Evolutionary conservation across 2,329 filamentous ascomycete genomes (phyloP), one percentile per base, ranked within the genome.

Genomic region (Hawksworthiomyces lignivorus): DNA sequence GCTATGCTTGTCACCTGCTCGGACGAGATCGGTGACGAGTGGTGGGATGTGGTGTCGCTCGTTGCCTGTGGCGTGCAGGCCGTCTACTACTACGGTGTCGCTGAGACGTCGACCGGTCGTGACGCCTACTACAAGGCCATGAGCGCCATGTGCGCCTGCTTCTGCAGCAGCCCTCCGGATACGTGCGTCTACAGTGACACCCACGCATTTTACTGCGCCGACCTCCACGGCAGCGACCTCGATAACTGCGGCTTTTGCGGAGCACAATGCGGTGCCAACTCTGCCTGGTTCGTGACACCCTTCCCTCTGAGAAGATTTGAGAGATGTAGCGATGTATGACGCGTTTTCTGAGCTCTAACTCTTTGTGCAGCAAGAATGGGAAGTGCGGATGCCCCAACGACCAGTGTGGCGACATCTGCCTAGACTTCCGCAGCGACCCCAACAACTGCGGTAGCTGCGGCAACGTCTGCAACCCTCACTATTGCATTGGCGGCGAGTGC

Each of bases 11-110:
- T 30, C 7, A 24, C 28, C 18, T 42, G 39, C 21, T 27, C 15
- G 5, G 33, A 42, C 9, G 39, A 42, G 12, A 27, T 42, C n/a
- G 39, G 39, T 27, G 39, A 42, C 33, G 33, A 42, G 33, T 42
- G 39, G 39, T 42, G 39, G 39, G 39, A 42, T 18, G 39, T 42
- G 7, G 39, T 42, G 27, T 42, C 39, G 27, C 33, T 42, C 4
- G 20, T 42, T 15, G 39, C 39, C 26, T 42, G 39, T 17, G 39
- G 17, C 20, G 9, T 32, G 19, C 39, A 42, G 27, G 39, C 39
- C n/a, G 32, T 36, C 11, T 42, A 42, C 32, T 42, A 42, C 32
- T 20, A 36, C 4, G 39, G 39, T 5, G 39, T 42, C 5, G 39
- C 39, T 20, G 39, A 42, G 33, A 42, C 39, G 18, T 30, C 39